phyloP scores from a whole-genome alignment of 1,139 yeast genomes.

The Magnusiomyces starmeri region DNA sequence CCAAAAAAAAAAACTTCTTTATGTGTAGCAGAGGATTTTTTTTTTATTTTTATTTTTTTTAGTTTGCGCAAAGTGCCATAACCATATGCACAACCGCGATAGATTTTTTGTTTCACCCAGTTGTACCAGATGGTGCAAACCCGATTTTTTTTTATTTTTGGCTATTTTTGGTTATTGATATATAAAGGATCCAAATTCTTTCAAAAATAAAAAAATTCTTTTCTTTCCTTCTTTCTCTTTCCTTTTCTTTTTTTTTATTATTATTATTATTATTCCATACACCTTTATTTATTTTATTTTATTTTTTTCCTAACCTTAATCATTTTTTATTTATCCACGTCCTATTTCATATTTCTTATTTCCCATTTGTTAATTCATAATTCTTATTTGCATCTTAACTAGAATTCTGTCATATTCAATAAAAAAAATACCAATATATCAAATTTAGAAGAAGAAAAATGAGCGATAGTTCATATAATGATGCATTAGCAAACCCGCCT shows the following conservation, averaged over 20 bases:
- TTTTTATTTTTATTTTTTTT: too few relatives aligned
- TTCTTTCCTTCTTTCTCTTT: not conserved
- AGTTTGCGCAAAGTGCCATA: too few relatives aligned
- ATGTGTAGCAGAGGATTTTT: too few relatives aligned
- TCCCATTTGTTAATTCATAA: not conserved
- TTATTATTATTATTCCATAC: not conserved
- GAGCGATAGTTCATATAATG: slow-evolving; percentile 10
- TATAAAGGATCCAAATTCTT: too few relatives aligned
- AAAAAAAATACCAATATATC: not conserved
- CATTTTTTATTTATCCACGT: not conserved
- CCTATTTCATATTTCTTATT: not conserved
- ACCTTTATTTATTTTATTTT: not conserved
- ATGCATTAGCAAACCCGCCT: slow-evolving; percentile 14
- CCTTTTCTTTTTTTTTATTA: not conserved
- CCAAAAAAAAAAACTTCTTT: too few relatives aligned
- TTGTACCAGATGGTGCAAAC: too few relatives aligned
- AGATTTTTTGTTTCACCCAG: too few relatives aligned
- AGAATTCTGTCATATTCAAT: not conserved
- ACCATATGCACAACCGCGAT: too few relatives aligned
- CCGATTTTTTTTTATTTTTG: too few relatives aligned
- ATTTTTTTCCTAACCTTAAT: not conserved
- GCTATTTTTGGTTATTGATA: too few relatives aligned
- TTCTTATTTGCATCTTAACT: not conserved
- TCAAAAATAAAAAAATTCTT: too few relatives aligned
- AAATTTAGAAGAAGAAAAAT: too few relatives aligned